phyloP scores from a whole-genome alignment of 2,329 filamentous ascomycete species.

The Colletotrichum sp. region DNA sequence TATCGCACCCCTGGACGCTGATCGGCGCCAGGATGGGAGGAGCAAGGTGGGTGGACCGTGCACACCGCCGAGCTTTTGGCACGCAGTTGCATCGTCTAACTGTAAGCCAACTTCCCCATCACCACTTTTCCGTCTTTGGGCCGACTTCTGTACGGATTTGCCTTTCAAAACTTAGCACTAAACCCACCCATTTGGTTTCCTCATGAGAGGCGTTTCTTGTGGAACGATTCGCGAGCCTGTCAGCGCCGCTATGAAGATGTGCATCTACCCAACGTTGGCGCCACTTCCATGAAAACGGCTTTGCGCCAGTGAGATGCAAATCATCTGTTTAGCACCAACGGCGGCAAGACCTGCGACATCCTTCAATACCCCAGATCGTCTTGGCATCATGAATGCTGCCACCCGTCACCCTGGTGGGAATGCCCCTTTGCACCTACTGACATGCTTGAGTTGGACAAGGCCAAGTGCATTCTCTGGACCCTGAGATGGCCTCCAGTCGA shows the following conservation, averaged over 20 bases:
- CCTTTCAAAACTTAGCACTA: background rate
- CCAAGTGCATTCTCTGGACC: background rate
- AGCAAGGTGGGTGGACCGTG: constrained; percentile 5
- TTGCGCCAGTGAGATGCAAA: background rate
- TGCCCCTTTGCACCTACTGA: background rate
- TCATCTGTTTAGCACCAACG: background rate
- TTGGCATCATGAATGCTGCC: background rate
- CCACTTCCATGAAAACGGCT: background rate
- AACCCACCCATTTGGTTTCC: background rate
- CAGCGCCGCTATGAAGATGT: background rate
- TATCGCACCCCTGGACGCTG: constrained; percentile 18
- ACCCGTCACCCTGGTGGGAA: background rate
- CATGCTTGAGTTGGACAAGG: background rate
- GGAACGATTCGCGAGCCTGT: background rate
- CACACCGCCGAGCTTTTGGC: background rate
- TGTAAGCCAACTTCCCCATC: background rate
- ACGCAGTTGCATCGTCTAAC: background rate
- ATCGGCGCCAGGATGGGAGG: constrained; percentile 15
- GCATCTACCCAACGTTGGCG: background rate
- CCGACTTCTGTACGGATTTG: background rate
- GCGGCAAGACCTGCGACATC: background rate
- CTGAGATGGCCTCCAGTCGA: background rate
- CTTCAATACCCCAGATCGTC: background rate
- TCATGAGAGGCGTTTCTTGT: background rate
- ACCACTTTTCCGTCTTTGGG: background rate